A percentile compares a stretch with the other conserved stretches of the same genome.
Evolutionary conservation across 129 eudicot genomes (phyloP).

Genomic region (Daucus carota): DH1_v3.0 NC_030389.2:40682001-40682500

Average conservation of each 20-base stretch:
- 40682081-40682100: too few relatives aligned
- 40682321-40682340: neutral
- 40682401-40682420: neutral
- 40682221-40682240: neutral
- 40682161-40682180: too few relatives aligned
- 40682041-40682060: slow-evolving; percentile 46
- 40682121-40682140: too few relatives aligned
- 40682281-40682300: neutral
- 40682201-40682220: neutral
- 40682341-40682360: neutral
- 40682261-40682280: neutral
- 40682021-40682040: slow-evolving; percentile 96
- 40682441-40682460: slow-evolving; percentile 14
- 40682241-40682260: neutral
- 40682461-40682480: slow-evolving; percentile 72
- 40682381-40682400: neutral
- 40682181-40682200: neutral
- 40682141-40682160: too few relatives aligned
- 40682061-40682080: slow-evolving; percentile 51
- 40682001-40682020: slow-evolving; percentile 57
- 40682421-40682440: slow-evolving; percentile 7
- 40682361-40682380: neutral
- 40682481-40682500: slow-evolving; percentile 68
- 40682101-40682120: too few relatives aligned
- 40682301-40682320: neutral